phyloP scores from a whole-genome alignment of 352 stramenopile species.

The Globisporangium acanthophoron region DNA sequence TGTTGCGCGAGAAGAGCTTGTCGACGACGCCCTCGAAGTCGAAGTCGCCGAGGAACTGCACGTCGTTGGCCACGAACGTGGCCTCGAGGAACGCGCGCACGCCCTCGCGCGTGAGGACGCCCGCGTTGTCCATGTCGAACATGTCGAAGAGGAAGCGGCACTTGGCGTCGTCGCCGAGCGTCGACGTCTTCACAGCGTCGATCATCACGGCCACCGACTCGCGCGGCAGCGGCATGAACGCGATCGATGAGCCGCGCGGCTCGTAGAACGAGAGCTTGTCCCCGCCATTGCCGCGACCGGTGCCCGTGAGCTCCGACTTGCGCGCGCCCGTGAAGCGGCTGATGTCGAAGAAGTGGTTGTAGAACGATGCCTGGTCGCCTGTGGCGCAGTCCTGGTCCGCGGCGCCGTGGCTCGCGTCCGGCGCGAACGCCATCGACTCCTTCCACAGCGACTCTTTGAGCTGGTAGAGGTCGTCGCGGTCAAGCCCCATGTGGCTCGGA shows the following conservation, averaged over 20 bases:
- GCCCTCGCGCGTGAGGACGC: constrained; percentile 39
- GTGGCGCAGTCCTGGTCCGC: constrained; percentile 14
- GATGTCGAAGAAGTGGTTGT: constrained; percentile 33
- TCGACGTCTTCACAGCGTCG: constrained; percentile 49
- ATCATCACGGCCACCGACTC: constrained; percentile 52
- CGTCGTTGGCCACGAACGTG: constrained; percentile 44
- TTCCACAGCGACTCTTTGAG: constrained; percentile 36
- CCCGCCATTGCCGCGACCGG: neutral
- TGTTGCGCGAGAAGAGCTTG: constrained; percentile 41
- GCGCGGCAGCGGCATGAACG: constrained; percentile 35
- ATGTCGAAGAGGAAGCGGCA: constrained; percentile 63
- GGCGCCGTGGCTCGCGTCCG: constrained; percentile 1
- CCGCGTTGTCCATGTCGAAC: constrained; percentile 44
- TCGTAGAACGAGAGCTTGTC: constrained; percentile 11
- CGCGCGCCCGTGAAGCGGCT: constrained; percentile 15
- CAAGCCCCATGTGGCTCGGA: constrained; percentile 20
- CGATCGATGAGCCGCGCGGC: constrained; percentile 13
- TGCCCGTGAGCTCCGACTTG: neutral
- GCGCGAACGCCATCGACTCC: constrained; percentile 17
- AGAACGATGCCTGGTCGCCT: constrained; percentile 24
- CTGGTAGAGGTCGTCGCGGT: constrained; percentile 28
- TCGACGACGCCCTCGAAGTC: constrained; percentile 40
- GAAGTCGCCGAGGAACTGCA: constrained; percentile 48
- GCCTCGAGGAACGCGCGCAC: constrained; percentile 55
- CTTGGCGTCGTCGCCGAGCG: constrained; percentile 42